These are phyloP conservation scores for Cladosporium velox DNA, from an alignment of 2,329 filamentous ascomycete genomes.

Conservation along the genomic window DNA sequence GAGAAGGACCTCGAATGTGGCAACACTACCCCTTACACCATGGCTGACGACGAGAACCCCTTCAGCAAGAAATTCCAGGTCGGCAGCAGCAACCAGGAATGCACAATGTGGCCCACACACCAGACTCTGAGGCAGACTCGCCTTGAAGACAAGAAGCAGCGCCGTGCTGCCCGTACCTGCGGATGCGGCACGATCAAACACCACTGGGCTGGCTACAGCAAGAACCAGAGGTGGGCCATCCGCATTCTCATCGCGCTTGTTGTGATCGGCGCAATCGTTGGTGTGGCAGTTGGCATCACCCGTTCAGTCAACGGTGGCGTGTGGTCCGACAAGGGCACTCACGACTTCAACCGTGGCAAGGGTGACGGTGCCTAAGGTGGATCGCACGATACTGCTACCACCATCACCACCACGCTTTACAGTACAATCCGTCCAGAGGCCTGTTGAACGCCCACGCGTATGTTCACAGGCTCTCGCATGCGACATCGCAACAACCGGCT, in stretches of 20 bases:
- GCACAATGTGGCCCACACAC: constrained; percentile 55
- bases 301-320: constrained; percentile 47
- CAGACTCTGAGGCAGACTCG: constrained; percentile 49
- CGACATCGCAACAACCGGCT: background rate
- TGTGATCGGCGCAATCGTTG: constrained; percentile 49
- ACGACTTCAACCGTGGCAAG: constrained; percentile 16
- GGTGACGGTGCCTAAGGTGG: background rate
- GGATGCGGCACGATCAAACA: constrained; percentile 40
- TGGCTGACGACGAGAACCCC: constrained; percentile 41
- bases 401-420: background rate
- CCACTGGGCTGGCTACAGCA: constrained; percentile 43
- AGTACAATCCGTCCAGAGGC: constrained; percentile 2
- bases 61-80: constrained; percentile 43
- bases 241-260: constrained; percentile 50
- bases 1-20: constrained; percentile 46
- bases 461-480: background rate
- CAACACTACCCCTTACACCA: constrained; percentile 33
- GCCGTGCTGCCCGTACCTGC: constrained; percentile 33
- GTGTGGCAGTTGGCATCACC: constrained; percentile 52
- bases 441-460: background rate
- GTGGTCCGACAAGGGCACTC: constrained; percentile 19
- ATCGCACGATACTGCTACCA: background rate
- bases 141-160: constrained; percentile 38
- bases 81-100: constrained; percentile 48
- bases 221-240: constrained; percentile 47